These are phyloP conservation scores for Xylaria acuta DNA, from an alignment of 495 filamentous ascomycete species.

Conservation along the genomic window DNA sequence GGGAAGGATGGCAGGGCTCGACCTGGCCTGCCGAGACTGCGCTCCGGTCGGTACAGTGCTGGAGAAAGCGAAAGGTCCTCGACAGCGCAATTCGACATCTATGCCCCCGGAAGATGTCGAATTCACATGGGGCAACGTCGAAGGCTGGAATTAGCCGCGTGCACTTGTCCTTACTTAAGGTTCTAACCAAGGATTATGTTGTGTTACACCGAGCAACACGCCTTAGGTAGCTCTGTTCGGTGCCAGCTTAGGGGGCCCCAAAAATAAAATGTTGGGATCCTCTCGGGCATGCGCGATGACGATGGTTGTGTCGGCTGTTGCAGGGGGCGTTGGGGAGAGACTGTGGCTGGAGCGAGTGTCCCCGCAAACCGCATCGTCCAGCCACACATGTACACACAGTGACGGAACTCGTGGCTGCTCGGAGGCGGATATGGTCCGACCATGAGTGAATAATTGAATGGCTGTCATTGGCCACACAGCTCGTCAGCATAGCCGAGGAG, in stretches of 20 bases:
- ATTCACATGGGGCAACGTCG: not conserved
- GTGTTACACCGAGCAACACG: not conserved
- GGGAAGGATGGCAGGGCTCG: slow-evolving; percentile 6
- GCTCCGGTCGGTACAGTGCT: not conserved
- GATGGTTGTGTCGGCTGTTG: slow-evolving; percentile 17
- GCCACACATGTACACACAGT: not conserved
- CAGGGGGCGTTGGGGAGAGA: not conserved
- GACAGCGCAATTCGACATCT: not conserved
- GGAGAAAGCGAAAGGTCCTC: not conserved
- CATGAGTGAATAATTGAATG: slow-evolving; percentile 40
- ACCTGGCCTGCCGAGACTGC: slow-evolving; percentile 20
- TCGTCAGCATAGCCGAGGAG: slow-evolving; percentile 40
- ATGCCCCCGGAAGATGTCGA: not conserved
- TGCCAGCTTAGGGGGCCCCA: slow-evolving; percentile 4
- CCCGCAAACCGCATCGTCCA: not conserved
- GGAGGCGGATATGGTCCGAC: slow-evolving; percentile 2
- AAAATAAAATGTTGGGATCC: slow-evolving; percentile 21
- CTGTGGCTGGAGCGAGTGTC: slow-evolving; percentile 10
- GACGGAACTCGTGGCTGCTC: not conserved
- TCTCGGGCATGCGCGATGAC: slow-evolving; percentile 25
- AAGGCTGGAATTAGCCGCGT: not conserved
- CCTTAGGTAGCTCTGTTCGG: not conserved
- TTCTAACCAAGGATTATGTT: not conserved
- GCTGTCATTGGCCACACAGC: slow-evolving; percentile 38
- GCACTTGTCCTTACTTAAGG: not conserved